Conservation (phyloP, 192 early-diverging fungal genomes). For the Mortierella alpina region DNA sequence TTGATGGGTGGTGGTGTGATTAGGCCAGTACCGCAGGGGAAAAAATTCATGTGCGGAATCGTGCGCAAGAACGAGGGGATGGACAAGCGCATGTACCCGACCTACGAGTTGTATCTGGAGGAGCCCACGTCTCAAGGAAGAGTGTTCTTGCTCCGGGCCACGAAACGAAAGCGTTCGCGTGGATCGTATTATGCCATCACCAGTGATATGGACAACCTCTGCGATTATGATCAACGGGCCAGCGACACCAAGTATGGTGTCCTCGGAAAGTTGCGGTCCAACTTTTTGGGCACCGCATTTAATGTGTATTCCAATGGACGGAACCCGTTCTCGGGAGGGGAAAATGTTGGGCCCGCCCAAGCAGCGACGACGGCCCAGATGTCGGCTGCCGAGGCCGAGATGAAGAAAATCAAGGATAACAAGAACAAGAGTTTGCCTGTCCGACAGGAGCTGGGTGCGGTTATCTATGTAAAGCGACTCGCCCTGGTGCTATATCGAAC, state of each 20-base stretch:
- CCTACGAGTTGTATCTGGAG: slow-evolving; percentile 78
- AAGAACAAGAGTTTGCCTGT: slow-evolving; percentile 53
- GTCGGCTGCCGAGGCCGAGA: slow-evolving; percentile 11
- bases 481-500: neutral
- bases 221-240: slow-evolving; percentile 25
- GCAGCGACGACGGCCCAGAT: neutral
- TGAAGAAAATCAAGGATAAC: slow-evolving; percentile 11
- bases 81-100: slow-evolving; percentile 72
- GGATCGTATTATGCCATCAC: slow-evolving; percentile 74
- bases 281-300: slow-evolving; percentile 89
- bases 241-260: slow-evolving; percentile 36
- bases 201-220: slow-evolving; percentile 24
- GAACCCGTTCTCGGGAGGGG: slow-evolving; percentile 51
- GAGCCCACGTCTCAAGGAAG: slow-evolving; percentile 50
- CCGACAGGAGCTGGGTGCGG: slow-evolving; percentile 78
- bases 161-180: slow-evolving; percentile 74
- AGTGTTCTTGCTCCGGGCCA: slow-evolving; percentile 73
- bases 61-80: slow-evolving; percentile 67
- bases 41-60: slow-evolving; percentile 76
- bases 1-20: neutral
- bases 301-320: slow-evolving; percentile 73
- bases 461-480: slow-evolving; percentile 73
- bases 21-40: slow-evolving; percentile 77
- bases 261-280: slow-evolving; percentile 67
- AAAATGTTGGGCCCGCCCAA: slow-evolving; percentile 12